Conservation (phyloP, 371 early-diverging fungal genomes). For the Blakeslea trispora region DNA sequence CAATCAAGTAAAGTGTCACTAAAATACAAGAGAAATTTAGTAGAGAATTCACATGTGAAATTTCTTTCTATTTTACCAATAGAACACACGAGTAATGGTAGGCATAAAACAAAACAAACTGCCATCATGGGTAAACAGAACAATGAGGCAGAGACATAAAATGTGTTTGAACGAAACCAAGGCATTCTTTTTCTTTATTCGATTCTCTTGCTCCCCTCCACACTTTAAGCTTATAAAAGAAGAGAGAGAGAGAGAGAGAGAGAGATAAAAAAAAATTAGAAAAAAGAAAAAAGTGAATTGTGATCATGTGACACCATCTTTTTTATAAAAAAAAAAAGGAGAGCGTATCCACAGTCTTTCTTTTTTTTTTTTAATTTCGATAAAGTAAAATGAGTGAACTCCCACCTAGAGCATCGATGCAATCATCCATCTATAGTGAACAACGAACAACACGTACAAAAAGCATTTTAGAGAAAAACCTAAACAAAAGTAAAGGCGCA, state of each 20-base stretch:
- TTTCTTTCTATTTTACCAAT: too few species aligned
- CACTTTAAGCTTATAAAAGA: too few species aligned
- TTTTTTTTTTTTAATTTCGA: too few species aligned
- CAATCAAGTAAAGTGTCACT: conserved; percentile 53
- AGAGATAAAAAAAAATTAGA: too few species aligned
- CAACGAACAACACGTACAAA: conserved; percentile 32
- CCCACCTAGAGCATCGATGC: conserved; percentile 33
- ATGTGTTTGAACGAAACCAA: conserved; percentile 28
- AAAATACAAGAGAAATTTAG: too few species aligned
- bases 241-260: too few species aligned
- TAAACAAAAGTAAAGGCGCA: conserved; percentile 64
- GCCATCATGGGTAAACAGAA: conserved; percentile 44
- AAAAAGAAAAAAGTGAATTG: too few species aligned
- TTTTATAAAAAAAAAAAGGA: too few species aligned
- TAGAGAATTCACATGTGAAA: too few species aligned
- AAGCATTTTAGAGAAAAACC: conserved; percentile 64
- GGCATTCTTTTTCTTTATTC: conserved; percentile 10
- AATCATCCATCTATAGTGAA: conserved; percentile 44
- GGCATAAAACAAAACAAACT: conserved; percentile 31
- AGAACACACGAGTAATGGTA: conserved; percentile 38
- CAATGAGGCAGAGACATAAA: conserved; percentile 45
- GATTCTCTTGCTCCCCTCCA: not conserved
- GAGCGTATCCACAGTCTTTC: too few species aligned
- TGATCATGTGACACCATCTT: too few species aligned
- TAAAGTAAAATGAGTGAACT: conserved; percentile 32